Evolutionary conservation across 345 rosid species (phyloP).

Genomic region (Erodium maritimum): DNA sequence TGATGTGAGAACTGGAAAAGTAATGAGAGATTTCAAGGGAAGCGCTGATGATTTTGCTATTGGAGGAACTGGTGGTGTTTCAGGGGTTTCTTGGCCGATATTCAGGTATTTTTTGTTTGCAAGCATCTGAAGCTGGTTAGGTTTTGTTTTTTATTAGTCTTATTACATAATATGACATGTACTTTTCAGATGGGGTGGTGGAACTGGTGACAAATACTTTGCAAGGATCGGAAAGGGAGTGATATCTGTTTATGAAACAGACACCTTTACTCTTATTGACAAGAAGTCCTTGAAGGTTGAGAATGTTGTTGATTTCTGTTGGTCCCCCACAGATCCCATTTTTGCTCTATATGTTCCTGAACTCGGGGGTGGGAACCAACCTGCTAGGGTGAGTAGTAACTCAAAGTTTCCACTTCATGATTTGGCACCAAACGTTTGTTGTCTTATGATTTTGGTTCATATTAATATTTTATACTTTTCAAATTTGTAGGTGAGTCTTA

Average conservation of each 20-base stretch:
- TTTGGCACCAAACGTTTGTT: neutral
- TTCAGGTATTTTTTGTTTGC: constrained; percentile 34
- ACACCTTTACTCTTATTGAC: constrained; percentile 70
- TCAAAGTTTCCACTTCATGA: neutral
- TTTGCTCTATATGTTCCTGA: constrained; percentile 88
- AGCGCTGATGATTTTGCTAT: constrained; percentile 86
- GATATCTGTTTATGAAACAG: constrained; percentile 86
- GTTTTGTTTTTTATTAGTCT: neutral
- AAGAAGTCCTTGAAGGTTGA: constrained; percentile 91
- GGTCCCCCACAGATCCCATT: constrained; percentile 92
- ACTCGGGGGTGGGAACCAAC: constrained; percentile 95
- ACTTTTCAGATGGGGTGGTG: constrained; percentile 75
- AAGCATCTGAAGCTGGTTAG: neutral
- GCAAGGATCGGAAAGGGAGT: constrained; percentile 76
- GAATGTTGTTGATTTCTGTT: constrained; percentile 67
- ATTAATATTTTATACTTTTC: neutral
- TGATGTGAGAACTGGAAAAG: constrained; percentile 83
- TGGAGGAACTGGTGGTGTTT: constrained; percentile 80
- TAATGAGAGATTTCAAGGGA: constrained; percentile 92
- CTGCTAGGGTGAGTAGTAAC: constrained; percentile 60
- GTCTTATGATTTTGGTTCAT: neutral
- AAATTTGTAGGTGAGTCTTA: constrained; percentile 63
- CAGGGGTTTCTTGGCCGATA: constrained; percentile 90
- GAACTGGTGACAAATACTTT: constrained; percentile 71
- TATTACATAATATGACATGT: neutral